Conservation (phyloP, 129 eudicot genomes). For the Chrysanthemum seticuspe region DNA sequence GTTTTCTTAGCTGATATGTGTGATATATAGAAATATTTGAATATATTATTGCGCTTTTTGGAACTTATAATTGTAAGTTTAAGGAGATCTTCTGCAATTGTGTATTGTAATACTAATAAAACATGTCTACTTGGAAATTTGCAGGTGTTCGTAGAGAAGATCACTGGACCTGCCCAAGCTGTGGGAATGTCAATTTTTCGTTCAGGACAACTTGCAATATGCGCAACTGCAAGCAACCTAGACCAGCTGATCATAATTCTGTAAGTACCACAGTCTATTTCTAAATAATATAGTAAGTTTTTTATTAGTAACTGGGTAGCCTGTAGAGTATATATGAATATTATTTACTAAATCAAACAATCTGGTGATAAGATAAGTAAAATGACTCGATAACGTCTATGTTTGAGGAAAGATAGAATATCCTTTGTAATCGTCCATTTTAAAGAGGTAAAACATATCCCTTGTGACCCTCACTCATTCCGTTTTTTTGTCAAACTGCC, state of each 20-base stretch:
- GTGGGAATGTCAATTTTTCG: slow-evolving; percentile 89
- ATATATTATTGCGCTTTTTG: background rate
- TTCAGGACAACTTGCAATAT: slow-evolving; percentile 88
- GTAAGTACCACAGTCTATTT: slow-evolving; percentile 3
- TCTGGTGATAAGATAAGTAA: too few species aligned
- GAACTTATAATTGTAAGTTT: background rate
- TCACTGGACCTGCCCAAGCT: slow-evolving; percentile 92
- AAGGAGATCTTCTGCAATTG: background rate
- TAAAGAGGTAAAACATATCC: background rate
- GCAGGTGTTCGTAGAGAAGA: slow-evolving; percentile 91
- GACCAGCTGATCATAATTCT: slow-evolving; percentile 78
- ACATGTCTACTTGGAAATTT: slow-evolving; percentile 9
- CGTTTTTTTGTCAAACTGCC: background rate
- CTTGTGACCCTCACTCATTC: background rate
- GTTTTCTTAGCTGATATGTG: background rate
- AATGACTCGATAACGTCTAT: too few species aligned
- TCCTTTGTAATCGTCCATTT: background rate
- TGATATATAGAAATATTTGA: background rate
- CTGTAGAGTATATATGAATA: too few species aligned
- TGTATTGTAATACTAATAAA: background rate
- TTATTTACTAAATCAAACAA: too few species aligned
- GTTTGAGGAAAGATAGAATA: too few species aligned
- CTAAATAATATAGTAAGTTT: background rate
- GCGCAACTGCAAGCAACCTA: slow-evolving; percentile 89
- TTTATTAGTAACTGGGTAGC: background rate